A percentile compares a stretch with the other conserved stretches of the same genome.
Evolutionary conservation across 768 basidiomycete species (phyloP).

Genomic region (Boletus tomentosulus): DNA sequence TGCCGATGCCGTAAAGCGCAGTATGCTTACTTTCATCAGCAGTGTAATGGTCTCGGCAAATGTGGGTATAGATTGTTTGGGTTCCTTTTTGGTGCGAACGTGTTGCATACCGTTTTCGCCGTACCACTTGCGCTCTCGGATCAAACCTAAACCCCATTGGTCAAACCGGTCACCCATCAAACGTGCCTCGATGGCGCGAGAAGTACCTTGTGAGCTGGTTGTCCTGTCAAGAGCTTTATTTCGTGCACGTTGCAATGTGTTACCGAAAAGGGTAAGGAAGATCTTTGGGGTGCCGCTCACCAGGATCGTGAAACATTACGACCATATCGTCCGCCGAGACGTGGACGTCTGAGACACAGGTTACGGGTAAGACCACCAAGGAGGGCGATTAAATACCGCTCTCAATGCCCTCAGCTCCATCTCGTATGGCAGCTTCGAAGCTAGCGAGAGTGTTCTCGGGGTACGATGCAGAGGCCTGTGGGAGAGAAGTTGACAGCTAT

Average conservation of each 20-base stretch:
- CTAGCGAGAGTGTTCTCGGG: constrained; percentile 95
- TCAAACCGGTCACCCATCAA: constrained; percentile 13
- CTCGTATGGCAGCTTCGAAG: constrained; percentile 91
- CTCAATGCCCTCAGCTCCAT: constrained; percentile 96
- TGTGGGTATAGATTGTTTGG: constrained; percentile 85
- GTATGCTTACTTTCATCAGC: constrained; percentile 63
- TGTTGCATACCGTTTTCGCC: constrained; percentile 71
- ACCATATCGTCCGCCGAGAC: constrained; percentile 84
- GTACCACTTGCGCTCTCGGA: constrained; percentile 69
- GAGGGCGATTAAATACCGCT: constrained; percentile 68
- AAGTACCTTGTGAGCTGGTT: constrained; percentile 66
- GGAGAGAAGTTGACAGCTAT: constrained; percentile 14
- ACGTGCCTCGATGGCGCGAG: constrained; percentile 17
- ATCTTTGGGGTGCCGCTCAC: constrained; percentile 36
- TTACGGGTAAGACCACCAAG: constrained; percentile 44
- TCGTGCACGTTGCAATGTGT: constrained; percentile 20
- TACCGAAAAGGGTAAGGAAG: constrained; percentile 22
- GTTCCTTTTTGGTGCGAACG: constrained; percentile 73
- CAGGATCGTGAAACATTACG: constrained; percentile 94
- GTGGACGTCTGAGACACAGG: constrained; percentile 81
- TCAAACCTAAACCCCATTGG: constrained; percentile 45
- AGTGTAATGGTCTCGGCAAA: constrained; percentile 79
- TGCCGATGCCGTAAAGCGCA: constrained; percentile 7
- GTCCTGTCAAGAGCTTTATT: constrained; percentile 65
- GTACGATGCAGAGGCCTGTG: constrained; percentile 76